Base-by-base conservation (phyloP, 2,329 filamentous ascomycete species). In the Colletotrichum musicola region DNA sequence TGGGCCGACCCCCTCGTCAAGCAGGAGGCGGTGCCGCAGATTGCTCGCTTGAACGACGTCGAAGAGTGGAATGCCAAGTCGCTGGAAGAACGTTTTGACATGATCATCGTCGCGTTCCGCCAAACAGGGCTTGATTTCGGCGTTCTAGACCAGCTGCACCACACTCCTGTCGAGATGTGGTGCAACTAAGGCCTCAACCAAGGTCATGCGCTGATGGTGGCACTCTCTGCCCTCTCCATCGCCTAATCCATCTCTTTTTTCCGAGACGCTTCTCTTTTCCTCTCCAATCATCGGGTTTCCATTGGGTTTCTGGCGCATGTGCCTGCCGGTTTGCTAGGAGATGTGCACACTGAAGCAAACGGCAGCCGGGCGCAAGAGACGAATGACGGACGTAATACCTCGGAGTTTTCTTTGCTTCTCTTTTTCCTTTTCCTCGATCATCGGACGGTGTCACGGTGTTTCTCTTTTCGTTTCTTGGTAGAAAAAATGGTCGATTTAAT, bases 1-100 rank as follows among this genome's bases (percentile, higher is more conserved):
- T 85, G 82, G 78, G 79, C 77, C 4, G 84, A 86, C 70, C 79
- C 83, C 2, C 70, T 84, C 20, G 82, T 85, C 14, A 72, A 77
- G 47, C 82, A 84, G 63, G 76, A 78, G 16, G 77, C 76, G 2
- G 75, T 86, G 18, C 79, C 80, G 20, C 77, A 81, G 49, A 80
- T 85, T 27, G 57, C 74, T 4, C 79, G 79, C 3, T 72, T 85
- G 2, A 71, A 74, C 12, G 79, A 81, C 14, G 50, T 14, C 46
- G 69, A 71, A 4, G 72, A 78, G 3, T 86, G 84, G 84, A 79
- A 73, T 1, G 72, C 69, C 12, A 73, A 77, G 22, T 72, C 70
- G 6, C 73, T 86, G 16, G 76, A 80, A 44, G 60, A 70, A 14
- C 65, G 65, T 0, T 85, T 86, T 60, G 77, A 83, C 70, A 78